Base-by-base conservation (phyloP, 2,329 filamentous ascomycete species). In the Pseudocercospora fuligena region DNA sequence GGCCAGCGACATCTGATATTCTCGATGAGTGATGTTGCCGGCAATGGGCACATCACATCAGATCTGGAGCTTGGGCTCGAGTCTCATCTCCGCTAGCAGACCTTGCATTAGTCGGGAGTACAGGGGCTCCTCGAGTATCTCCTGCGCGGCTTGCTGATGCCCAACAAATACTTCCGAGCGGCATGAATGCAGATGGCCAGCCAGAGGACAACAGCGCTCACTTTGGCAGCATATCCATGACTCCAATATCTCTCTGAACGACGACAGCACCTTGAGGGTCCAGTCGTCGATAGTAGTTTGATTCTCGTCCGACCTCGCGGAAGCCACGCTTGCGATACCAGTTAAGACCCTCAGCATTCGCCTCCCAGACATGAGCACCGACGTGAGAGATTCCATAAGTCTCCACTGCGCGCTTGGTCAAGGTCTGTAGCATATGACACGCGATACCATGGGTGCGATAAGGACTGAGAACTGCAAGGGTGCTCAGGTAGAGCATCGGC, bases 331-430 rank as follows among this genome's bases (percentile, higher is more conserved):
- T 84, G 53, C 76, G 74, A 78, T 90, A 90, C 88, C 88, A 90
- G 57, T 82, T 80, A 69, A 88, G 72, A 0, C 82, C 88, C 58
- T 88, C 87, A 19, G 83, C 80, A 64, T 90, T 90, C 23, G 83
- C 84, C 70, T 88, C 87, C 82, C 89, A 89, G 0, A 89, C 87
- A 76, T 90, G 88, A 11, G 88, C 88, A 2, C 85, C 87, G 21
- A 89, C 82, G 14, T 78, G 80, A 11, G 76, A 77, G 27, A 86
- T 82, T 27, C 82, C 82, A 68, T 88, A 84, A 63, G 83, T 78
- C 33, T 80, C 79, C 4, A 84, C 80, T 9, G 77, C 78, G 4
- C 70, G 72, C 21, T 65, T 67, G 11, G 72, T 71, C 11, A 84
- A 70, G 1, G 69, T 69, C 4, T 79, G 73, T 7, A 90, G 78